Base-by-base conservation (phyloP, 768 basidiomycete species). In the Suillus brevipes region DNA sequence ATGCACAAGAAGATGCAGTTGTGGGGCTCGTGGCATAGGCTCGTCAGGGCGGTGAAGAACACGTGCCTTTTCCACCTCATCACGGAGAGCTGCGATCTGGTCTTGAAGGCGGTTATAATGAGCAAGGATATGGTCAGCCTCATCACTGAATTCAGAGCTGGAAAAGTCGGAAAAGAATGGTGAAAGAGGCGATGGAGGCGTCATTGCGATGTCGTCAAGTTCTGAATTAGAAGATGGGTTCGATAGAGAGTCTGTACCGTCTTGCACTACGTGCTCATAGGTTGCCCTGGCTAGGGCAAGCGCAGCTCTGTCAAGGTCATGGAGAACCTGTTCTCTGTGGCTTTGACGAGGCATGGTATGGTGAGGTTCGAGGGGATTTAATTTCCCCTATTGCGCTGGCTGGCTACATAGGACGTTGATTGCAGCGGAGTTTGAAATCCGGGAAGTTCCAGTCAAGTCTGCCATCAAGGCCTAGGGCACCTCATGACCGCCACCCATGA, bases 1-100 rank as follows among this genome's bases (percentile, higher is more conserved):
- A 18, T 64, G 40, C 1, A 55, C 59, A 45, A 67, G 63, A 1
- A 64, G 45, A 52, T 43, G 31, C 18, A 67, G 20, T 34, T 67
- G 66, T 16, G n/a, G 23, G 43, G 63, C 59, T 14, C 8, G 13
- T 45, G 57, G 45, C 25, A 36, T 20, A 6, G 64, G 64, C 25
- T 36, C 18, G 40, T 4, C 18, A 38, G 62, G 62, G 5, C 6
- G 4, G 13, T 60, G 16, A 18, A 64, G 64, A 37, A 52, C 47
- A 45, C 3, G 20, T 40, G 57, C 47, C 31, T 47, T 25, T 25
- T 42, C 37, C 16, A 64, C 37, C 47, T 60, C 58, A 42, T 60
- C 64, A 9, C 20, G 31, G 25, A 64, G 64, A 18, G 55, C 55
- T 18, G 18, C 14, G 8, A 56, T 63, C 36, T 25, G 16, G 36